Evolutionary conservation across 495 filamentous ascomycete genomes (phyloP).

Genomic region (Lasiosphaeria ovina): DNA sequence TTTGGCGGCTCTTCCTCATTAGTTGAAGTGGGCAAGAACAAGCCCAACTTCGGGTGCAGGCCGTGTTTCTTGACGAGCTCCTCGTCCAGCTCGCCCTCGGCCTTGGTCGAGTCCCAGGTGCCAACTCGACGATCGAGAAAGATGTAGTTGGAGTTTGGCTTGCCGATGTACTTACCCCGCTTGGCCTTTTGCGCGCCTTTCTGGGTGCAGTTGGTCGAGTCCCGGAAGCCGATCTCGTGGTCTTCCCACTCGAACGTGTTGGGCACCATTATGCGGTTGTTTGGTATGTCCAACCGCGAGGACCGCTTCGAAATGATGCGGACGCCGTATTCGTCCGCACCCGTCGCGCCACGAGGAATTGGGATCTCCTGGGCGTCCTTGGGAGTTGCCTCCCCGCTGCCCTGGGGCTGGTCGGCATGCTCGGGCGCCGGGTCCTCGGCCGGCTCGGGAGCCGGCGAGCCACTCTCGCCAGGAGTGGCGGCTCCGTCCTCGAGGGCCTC

Average conservation of each 20-base stretch:
- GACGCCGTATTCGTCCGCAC: constrained; percentile 42
- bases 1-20: constrained; percentile 37
- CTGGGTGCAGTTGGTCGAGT: constrained; percentile 44
- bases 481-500: constrained; percentile 35
- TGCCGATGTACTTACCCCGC: constrained; percentile 40
- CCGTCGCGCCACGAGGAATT: constrained; percentile 37
- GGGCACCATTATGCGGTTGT: constrained; percentile 46
- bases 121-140: constrained; percentile 43
- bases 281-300: constrained; percentile 30
- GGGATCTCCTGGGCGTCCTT: constrained; percentile 30
- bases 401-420: constrained; percentile 14
- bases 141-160: constrained; percentile 40
- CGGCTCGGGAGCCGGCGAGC: constrained; percentile 36
- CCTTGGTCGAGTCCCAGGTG: constrained; percentile 42
- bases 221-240: constrained; percentile 50
- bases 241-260: constrained; percentile 37
- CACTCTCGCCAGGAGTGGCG: constrained; percentile 31
- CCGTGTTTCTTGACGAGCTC: constrained; percentile 40
- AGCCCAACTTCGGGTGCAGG: constrained; percentile 43
- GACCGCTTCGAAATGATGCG: constrained; percentile 33
- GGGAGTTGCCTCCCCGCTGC: constrained; percentile 17
- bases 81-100: constrained; percentile 41
- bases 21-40: constrained; percentile 37
- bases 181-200: constrained; percentile 39
- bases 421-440: constrained; percentile 20